Conservation (phyloP, 495 filamentous ascomycete species). For the Corynascus novoguineensis region DNA sequence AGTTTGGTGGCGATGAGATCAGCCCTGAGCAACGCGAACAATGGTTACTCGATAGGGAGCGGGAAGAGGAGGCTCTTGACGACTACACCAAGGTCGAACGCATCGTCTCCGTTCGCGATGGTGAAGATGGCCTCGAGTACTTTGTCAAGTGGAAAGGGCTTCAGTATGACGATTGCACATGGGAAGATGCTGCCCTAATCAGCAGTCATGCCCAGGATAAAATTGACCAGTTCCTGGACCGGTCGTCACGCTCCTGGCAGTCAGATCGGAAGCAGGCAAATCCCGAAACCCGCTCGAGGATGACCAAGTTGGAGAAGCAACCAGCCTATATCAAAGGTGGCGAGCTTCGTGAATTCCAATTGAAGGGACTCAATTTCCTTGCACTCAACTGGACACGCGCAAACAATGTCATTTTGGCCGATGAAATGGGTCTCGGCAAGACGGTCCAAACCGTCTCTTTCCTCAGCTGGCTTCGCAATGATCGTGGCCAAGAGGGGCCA, state of each 20-base stretch:
- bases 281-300: constrained; percentile 64
- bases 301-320: constrained; percentile 65
- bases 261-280: constrained; percentile 74
- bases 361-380: constrained; percentile 89
- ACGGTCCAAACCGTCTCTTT: constrained; percentile 97
- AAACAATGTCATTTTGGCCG: constrained; percentile 91
- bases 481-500: constrained; percentile 81
- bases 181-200: constrained; percentile 75
- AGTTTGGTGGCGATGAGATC: constrained; percentile 61
- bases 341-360: constrained; percentile 86
- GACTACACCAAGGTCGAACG: constrained; percentile 89
- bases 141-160: constrained; percentile 90
- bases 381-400: constrained; percentile 88
- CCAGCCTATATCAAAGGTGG: constrained; percentile 81
- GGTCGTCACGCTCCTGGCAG: constrained; percentile 64
- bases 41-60: constrained; percentile 82
- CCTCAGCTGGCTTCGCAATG: constrained; percentile 96
- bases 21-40: constrained; percentile 85
- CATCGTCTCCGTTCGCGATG: constrained; percentile 73
- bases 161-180: constrained; percentile 87
- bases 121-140: constrained; percentile 74
- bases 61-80: constrained; percentile 72
- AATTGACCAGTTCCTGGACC: constrained; percentile 84
- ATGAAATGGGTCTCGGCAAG: constrained; percentile 98
- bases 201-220: constrained; percentile 72